A percentile compares a stretch with the other conserved stretches of the same genome.
phyloP scores from a whole-genome alignment of 2,329 filamentous ascomycete species.

The Myriosclerotinia duriaeana region DNA sequence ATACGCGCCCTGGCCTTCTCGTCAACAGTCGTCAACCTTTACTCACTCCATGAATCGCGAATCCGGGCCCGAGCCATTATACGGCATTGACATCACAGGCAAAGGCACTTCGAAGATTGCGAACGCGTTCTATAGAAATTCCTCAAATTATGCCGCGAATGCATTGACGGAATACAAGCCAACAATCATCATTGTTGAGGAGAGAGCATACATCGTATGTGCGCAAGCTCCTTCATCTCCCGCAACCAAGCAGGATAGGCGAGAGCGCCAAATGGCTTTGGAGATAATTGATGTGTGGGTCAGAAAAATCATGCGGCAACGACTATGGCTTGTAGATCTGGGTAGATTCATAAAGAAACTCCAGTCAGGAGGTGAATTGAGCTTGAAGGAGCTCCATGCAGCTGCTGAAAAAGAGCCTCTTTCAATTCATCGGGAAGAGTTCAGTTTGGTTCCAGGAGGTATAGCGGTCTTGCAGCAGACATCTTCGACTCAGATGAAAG shows the following conservation, averaged over 20 bases:
- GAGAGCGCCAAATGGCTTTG: neutral
- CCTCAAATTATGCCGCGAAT: neutral
- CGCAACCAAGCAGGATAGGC: no score
- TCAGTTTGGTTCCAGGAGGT: neutral
- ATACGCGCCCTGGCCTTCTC: no score
- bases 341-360: neutral
- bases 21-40: no score
- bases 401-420: no score
- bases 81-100: constrained; percentile 5
- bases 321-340: neutral
- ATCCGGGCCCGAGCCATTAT: no score
- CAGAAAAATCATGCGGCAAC: no score
- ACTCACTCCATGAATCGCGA: no score
- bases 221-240: no score
- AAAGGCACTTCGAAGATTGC: neutral
- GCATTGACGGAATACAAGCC: neutral
- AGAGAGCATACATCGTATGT: neutral
- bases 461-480: neutral
- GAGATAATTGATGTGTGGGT: neutral
- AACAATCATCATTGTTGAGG: neutral
- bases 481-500: no score
- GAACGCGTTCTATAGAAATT: neutral
- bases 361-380: neutral
- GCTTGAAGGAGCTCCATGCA: neutral
- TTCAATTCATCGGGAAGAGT: neutral